phyloP scores from a whole-genome alignment of 768 basidiomycete species.

The Neoboletus magnificus region DNA sequence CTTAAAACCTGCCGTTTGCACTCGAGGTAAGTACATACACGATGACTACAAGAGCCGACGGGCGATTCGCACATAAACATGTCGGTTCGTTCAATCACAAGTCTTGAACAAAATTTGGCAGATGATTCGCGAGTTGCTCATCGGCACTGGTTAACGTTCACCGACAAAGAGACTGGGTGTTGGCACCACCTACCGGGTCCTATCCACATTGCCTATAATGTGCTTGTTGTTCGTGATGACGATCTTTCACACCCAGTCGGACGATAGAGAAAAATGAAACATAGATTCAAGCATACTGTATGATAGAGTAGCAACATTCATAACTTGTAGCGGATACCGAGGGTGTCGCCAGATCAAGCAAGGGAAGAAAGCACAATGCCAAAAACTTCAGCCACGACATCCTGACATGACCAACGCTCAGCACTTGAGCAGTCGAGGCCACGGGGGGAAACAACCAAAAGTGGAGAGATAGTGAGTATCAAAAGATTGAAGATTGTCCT shows the following conservation, averaged over 20 bases:
- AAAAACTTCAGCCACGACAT: not conserved
- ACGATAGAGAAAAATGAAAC: not conserved
- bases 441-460: not conserved
- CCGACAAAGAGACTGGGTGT: not conserved
- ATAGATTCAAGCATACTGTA: slow-evolving; percentile 25
- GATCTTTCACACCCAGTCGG: not conserved
- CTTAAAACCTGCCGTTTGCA: not conserved
- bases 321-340: not conserved
- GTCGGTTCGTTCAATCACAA: not conserved
- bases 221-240: too few species aligned
- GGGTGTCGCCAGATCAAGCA: not conserved
- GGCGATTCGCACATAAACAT: not conserved
- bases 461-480: not conserved
- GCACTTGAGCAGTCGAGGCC: not conserved
- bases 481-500: not conserved
- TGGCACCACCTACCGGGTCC: too few species aligned
- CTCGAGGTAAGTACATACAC: not conserved
- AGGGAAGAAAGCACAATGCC: not conserved
- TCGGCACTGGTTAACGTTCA: not conserved
- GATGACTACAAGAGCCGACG: too few species aligned
- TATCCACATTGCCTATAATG: too few species aligned
- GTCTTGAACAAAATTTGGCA: not conserved
- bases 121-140: not conserved
- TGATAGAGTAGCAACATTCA: slow-evolving; percentile 2
- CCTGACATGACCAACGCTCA: not conserved